These are phyloP conservation scores for Xylaria sp. DNA, from an alignment of 2,329 filamentous ascomycete species.

Conservation along the genomic window DNA sequence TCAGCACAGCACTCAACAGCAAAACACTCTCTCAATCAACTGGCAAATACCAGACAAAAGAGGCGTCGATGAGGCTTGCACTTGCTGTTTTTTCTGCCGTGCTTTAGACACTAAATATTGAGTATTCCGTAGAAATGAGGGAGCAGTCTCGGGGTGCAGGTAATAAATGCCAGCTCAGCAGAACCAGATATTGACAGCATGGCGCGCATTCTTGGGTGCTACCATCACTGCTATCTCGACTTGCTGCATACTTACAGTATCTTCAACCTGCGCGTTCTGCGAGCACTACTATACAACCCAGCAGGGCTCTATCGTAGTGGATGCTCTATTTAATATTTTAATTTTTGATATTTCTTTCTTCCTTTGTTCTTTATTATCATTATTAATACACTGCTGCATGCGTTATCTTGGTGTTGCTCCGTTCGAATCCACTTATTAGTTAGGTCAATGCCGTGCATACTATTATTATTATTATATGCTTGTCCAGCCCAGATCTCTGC, in stretches of 20 bases:
- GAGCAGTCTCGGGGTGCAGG: conserved; percentile 13
- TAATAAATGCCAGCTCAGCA: conserved; percentile 35
- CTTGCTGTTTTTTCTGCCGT: conserved; percentile 14
- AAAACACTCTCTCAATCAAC: background rate
- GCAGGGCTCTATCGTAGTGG: conserved; percentile 6
- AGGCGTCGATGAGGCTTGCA: conserved; percentile 22
- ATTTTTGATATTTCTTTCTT: background rate
- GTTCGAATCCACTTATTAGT: conserved; percentile 10
- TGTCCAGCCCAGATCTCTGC: conserved; percentile 20
- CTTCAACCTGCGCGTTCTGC: background rate
- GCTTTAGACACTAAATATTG: background rate
- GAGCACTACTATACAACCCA: background rate
- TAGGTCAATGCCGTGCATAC: conserved; percentile 25
- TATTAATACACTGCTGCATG: background rate
- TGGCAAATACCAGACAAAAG: background rate
- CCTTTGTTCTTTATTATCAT: background rate
- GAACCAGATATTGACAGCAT: conserved; percentile 17
- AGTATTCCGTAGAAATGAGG: background rate
- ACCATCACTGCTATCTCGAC: background rate
- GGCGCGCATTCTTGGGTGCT: background rate
- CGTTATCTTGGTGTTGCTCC: background rate
- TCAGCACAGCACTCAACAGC: conserved; percentile 6
- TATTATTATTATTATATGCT: background rate
- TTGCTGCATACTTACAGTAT: background rate
- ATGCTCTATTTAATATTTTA: background rate